These are phyloP conservation scores for Corniculantispora saksenae DNA, from an alignment of 2,329 filamentous ascomycete genomes.

Conservation along the genomic window DNA sequence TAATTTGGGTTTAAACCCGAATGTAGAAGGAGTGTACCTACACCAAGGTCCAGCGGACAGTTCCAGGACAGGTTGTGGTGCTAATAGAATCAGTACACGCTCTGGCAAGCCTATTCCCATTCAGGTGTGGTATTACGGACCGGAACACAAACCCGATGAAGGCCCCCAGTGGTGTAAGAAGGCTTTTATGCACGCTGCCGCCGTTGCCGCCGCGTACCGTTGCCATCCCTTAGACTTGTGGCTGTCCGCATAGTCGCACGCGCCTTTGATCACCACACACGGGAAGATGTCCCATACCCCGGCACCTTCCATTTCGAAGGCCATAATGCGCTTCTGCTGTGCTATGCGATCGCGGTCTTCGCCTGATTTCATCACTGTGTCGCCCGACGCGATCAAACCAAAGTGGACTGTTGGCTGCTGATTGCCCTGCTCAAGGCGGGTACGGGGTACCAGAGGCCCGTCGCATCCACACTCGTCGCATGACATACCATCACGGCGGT, in stretches of 20 bases:
- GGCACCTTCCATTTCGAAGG: constrained; percentile 36
- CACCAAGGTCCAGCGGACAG: background rate
- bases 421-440: background rate
- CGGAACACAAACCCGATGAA: no score
- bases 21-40: background rate
- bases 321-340: constrained; percentile 23
- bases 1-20: background rate
- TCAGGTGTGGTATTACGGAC: no score
- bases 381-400: constrained; percentile 25
- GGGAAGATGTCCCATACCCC: constrained; percentile 33
- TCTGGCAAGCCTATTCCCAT: no score
- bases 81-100: no score
- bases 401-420: constrained; percentile 17
- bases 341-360: constrained; percentile 35
- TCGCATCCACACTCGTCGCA: background rate
- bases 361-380: constrained; percentile 39
- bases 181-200: background rate
- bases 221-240: constrained; percentile 41
- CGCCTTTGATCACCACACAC: constrained; percentile 37
- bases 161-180: background rate
- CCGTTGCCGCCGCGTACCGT: background rate
- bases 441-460: background rate
- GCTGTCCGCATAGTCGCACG: constrained; percentile 40
- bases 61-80: background rate
- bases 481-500: background rate